These are phyloP conservation scores for Saccharomycopsis sp. DNA, from an alignment of 805 yeast species.

Conservation along the genomic window DNA sequence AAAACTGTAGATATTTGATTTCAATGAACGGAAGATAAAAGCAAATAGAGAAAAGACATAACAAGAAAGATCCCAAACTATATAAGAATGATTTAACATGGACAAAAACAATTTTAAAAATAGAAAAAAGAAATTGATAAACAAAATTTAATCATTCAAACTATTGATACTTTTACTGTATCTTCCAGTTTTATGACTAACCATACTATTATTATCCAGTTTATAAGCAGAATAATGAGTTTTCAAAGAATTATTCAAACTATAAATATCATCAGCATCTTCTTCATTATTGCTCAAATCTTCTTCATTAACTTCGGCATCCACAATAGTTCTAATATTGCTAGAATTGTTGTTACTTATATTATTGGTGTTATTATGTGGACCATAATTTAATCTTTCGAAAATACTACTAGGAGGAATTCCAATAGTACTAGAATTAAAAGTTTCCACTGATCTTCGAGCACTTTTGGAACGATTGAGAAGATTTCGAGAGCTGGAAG, in stretches of 20 bases:
- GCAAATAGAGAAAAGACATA: neutral
- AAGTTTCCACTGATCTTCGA: slow-evolving; percentile 17
- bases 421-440: slow-evolving; percentile 18
- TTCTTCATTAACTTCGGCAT: neutral
- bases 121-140: neutral
- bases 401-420: slow-evolving; percentile 18
- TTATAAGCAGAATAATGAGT: slow-evolving; percentile 7
- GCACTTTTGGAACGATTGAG: slow-evolving; percentile 17
- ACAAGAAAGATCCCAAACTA: neutral
- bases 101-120: neutral
- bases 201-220: slow-evolving; percentile 9
- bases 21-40: no score
- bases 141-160: neutral
- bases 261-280: slow-evolving; percentile 13
- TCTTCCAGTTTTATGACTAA: slow-evolving; percentile 12
- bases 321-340: neutral
- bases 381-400: slow-evolving; percentile 12
- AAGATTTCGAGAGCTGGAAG: slow-evolving; percentile 14
- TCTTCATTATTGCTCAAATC: no score
- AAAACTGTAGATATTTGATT: no score
- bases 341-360: neutral
- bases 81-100: neutral
- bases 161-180: slow-evolving; percentile 2
- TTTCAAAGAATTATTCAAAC: slow-evolving; percentile 14
- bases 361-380: no score